Conservation (phyloP, 164 flowering plant species). For the Santalum album region DNA sequence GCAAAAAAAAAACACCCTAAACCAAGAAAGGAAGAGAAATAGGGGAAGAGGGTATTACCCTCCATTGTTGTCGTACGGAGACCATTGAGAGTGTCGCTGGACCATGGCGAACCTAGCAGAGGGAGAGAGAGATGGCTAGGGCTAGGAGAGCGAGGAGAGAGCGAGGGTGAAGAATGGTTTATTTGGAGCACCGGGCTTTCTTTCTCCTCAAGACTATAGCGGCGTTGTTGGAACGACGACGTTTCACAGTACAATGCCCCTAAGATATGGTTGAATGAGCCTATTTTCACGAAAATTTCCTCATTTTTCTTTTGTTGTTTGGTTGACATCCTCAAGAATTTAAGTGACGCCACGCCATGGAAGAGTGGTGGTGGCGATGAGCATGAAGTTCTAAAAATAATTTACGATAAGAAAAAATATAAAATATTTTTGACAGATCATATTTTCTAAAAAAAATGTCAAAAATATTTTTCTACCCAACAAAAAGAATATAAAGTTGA, state of each 20-base stretch:
- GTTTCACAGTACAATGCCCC: neutral
- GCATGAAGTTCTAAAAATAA: too few relatives aligned
- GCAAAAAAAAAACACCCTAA: neutral
- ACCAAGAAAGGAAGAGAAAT: neutral
- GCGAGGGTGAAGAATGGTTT: neutral
- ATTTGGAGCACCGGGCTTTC: neutral
- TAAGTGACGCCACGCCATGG: too few relatives aligned
- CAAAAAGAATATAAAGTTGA: too few relatives aligned
- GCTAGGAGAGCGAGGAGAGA: neutral
- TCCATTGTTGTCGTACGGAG: constrained; percentile 96
- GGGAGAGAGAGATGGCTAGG: neutral
- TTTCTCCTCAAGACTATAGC: constrained; percentile 6
- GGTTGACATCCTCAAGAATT: too few relatives aligned
- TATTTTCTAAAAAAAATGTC: too few relatives aligned
- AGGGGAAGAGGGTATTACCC: constrained; percentile 36
- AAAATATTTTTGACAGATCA: too few relatives aligned
- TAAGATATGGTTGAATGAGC: neutral
- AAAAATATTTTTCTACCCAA: too few relatives aligned
- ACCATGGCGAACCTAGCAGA: constrained; percentile 26
- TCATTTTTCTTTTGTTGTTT: neutral
- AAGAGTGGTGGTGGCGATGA: too few relatives aligned
- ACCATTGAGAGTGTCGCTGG: constrained; percentile 70
- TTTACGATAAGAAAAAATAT: too few relatives aligned
- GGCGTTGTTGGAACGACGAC: neutral
- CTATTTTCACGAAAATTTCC: too few relatives aligned